These are phyloP conservation scores for Naganishia cerealis DNA, from an alignment of 1,284 basidiomycete genomes.

Conservation along the genomic window DNA sequence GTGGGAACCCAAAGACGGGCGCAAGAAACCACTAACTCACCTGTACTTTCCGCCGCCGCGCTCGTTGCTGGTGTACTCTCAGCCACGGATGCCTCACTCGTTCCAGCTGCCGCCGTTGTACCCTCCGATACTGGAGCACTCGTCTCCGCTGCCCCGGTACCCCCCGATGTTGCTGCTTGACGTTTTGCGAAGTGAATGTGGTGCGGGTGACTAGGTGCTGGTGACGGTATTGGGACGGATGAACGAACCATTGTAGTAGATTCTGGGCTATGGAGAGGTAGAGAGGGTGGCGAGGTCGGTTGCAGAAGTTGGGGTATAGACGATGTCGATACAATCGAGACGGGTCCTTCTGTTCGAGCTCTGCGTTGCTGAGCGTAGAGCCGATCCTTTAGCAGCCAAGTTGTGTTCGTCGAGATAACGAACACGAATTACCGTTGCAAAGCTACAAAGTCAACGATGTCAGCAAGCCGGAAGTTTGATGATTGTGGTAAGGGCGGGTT, in stretches of 20 bases:
- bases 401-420: too few relatives aligned
- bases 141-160: background rate
- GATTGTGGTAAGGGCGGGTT: too few relatives aligned
- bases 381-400: too few relatives aligned
- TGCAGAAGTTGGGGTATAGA: too few relatives aligned
- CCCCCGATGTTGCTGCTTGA: background rate
- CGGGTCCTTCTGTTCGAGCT: too few relatives aligned
- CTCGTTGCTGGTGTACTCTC: conserved; percentile 23
- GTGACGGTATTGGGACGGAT: background rate
- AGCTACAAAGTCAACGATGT: too few relatives aligned
- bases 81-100: conserved; percentile 19
- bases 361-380: too few relatives aligned
- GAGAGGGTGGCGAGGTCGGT: too few relatives aligned
- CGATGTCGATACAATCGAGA: too few relatives aligned
- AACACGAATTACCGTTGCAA: too few relatives aligned
- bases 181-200: conserved; percentile 1
- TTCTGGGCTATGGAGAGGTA: background rate
- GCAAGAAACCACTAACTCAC: conserved; percentile 24
- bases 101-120: background rate
- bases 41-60: conserved; percentile 33
- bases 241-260: background rate
- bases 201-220: background rate
- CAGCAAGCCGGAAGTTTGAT: too few relatives aligned
- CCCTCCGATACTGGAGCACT: background rate
- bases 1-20: background rate